Percentiles rank a stretch among this genome's conserved stretches.
Evolutionary conservation across 257 asterid species (phyloP).

Genomic region (Hygrophila difformis): DNA sequence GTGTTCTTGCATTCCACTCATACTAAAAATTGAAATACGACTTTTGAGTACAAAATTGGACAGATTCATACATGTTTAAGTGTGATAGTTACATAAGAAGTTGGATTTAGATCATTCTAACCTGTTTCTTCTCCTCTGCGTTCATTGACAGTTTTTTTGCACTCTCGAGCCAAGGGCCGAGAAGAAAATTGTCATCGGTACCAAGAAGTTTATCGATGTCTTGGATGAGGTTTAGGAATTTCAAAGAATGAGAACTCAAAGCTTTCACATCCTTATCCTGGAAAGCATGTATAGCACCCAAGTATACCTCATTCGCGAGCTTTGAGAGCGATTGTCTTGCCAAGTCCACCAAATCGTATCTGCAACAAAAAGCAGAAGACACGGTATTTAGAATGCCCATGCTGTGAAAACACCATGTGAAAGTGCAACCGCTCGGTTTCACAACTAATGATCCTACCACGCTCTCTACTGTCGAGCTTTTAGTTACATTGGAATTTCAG

Average conservation of each 20-base stretch:
- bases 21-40: conserved; percentile 29
- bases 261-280: conserved; percentile 46
- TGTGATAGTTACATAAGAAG: neutral
- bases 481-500: too few relatives aligned
- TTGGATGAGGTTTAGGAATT: conserved; percentile 72
- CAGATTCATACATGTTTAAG: too few relatives aligned
- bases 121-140: conserved; percentile 66
- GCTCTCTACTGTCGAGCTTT: too few relatives aligned
- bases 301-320: conserved; percentile 82
- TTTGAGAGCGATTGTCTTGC: conserved; percentile 84
- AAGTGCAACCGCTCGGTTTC: too few relatives aligned
- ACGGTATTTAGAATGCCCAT: neutral
- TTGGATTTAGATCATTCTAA: conserved; percentile 16
- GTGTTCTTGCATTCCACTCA: conserved; percentile 98
- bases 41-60: neutral
- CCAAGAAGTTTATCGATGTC: conserved; percentile 89
- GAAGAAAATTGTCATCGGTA: conserved; percentile 73
- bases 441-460: too few relatives aligned
- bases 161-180: conserved; percentile 88
- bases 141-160: conserved; percentile 58
- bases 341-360: conserved; percentile 96
- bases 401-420: too few relatives aligned
- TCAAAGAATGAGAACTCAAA: conserved; percentile 37
- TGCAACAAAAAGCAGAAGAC: conserved; percentile 12
- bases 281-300: conserved; percentile 63